Evolutionary conservation across 768 basidiomycete species (phyloP).

Genomic region (Brasilioporus rufonigricans): DNA sequence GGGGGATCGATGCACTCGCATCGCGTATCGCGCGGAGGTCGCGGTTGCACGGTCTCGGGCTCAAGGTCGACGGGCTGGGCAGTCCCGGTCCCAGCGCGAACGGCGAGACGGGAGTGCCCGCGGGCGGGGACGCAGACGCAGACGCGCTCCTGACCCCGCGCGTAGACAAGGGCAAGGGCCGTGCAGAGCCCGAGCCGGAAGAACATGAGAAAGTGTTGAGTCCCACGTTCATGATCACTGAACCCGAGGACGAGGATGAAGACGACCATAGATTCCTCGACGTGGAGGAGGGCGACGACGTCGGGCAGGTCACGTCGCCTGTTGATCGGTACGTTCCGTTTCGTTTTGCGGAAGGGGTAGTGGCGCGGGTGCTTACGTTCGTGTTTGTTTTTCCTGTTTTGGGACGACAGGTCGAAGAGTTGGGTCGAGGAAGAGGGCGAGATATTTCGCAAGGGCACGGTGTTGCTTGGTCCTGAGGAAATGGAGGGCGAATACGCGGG

Average conservation of each 20-base stretch:
- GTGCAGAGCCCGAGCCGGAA: conserved; percentile 66
- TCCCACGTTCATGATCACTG: conserved; percentile 55
- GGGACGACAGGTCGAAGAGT: conserved; percentile 53
- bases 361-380: neutral
- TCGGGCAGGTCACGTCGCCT: conserved; percentile 31
- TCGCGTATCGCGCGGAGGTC: conserved; percentile 38
- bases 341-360: neutral
- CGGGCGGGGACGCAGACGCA: conserved; percentile 4
- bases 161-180: conserved; percentile 77
- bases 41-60: conserved; percentile 44
- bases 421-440: conserved; percentile 97
- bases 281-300: conserved; percentile 37
- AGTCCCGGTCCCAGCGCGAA: too few relatives aligned
- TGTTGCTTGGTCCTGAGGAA: conserved; percentile 77
- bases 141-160: conserved; percentile 53
- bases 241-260: conserved; percentile 54
- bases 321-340: conserved; percentile 46
- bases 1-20: conserved; percentile 49
- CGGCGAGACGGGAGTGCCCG: conserved; percentile 5
- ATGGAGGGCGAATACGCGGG: conserved; percentile 89
- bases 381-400: neutral
- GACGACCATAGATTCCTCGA: conserved; percentile 34
- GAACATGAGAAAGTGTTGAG: conserved; percentile 69
- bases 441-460: conserved; percentile 88
- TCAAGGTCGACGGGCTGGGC: conserved; percentile 34